phyloP scores from a whole-genome alignment of 1,284 basidiomycete species.

The Pholiota adiposa region DNA sequence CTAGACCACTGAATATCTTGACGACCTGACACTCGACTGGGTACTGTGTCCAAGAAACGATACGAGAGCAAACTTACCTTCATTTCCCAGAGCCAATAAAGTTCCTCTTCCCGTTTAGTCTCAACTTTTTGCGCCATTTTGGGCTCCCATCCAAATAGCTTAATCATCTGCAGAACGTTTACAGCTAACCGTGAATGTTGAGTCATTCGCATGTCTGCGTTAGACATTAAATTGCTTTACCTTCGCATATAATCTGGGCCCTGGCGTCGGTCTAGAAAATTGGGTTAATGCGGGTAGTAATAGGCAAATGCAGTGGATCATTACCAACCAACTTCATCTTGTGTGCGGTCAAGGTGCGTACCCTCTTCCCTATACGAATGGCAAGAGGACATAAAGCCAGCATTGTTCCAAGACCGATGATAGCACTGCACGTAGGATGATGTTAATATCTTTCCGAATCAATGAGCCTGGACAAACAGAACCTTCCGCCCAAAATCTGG shows the following conservation, averaged over 20 bases:
- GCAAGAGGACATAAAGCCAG: conserved; percentile 57
- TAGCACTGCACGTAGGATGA: conserved; percentile 19
- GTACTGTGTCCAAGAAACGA: background rate
- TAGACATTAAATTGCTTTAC: background rate
- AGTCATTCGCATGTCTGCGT: background rate
- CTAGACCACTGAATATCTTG: conserved; percentile 6
- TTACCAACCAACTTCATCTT: conserved; percentile 18
- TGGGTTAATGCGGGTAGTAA: background rate
- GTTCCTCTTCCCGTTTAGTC: conserved; percentile 16
- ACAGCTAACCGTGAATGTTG: conserved; percentile 6
- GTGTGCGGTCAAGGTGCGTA: conserved; percentile 37
- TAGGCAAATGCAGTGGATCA: background rate
- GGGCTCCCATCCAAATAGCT: conserved; percentile 24
- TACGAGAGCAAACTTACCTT: conserved; percentile 4
- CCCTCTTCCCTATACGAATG: conserved; percentile 39
- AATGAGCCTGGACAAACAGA: background rate
- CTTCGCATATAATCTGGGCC: conserved; percentile 17
- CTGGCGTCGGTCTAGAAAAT: conserved; percentile 17
- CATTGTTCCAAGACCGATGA: conserved; percentile 59
- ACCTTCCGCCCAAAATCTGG: conserved; percentile 47
- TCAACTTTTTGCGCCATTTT: conserved; percentile 16
- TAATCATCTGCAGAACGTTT: conserved; percentile 21
- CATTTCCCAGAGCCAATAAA: conserved; percentile 13
- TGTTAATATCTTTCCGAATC: too few species aligned
- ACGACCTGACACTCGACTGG: conserved; percentile 4